phyloP scores from a whole-genome alignment of 495 filamentous ascomycete species.

The Penicillium robsamsonii region DNA sequence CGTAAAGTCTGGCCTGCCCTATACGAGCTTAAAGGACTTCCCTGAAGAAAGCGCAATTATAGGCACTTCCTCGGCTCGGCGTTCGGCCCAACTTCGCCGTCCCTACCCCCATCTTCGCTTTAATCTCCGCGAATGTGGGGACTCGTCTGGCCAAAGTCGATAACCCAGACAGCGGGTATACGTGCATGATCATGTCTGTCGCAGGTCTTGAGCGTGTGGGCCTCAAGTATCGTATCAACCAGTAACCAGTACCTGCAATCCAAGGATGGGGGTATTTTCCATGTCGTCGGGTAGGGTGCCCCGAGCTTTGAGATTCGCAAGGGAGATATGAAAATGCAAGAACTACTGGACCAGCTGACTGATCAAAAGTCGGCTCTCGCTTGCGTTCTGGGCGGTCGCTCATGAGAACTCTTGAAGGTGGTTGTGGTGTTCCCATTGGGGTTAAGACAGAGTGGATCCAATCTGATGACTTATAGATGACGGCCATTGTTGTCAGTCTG shows the following conservation, averaged over 20 bases:
- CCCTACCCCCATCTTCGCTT: conserved; percentile 65
- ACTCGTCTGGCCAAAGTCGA: conserved; percentile 78
- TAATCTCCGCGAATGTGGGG: conserved; percentile 76
- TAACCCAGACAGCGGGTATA: conserved; percentile 56
- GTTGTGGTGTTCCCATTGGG: conserved; percentile 82
- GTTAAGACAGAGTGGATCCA: conserved; percentile 46
- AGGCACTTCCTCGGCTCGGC: conserved; percentile 74
- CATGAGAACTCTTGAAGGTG: conserved; percentile 77
- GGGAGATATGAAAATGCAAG: conserved; percentile 53
- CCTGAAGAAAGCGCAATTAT: conserved; percentile 69
- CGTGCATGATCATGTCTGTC: conserved; percentile 71
- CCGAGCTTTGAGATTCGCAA: conserved; percentile 71
- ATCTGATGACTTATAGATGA: conserved; percentile 10
- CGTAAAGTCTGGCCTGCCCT: conserved; percentile 33
- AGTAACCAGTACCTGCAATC: conserved; percentile 63
- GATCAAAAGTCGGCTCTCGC: conserved; percentile 54
- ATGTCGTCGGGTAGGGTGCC: conserved; percentile 84
- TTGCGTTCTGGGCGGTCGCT: conserved; percentile 66
- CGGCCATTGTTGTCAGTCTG: conserved; percentile 21
- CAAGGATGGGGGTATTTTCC: conserved; percentile 62
- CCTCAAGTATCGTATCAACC: conserved; percentile 60
- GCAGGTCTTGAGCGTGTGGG: conserved; percentile 68
- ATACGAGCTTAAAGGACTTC: conserved; percentile 58
- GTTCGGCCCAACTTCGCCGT: conserved; percentile 70
- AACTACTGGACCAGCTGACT: conserved; percentile 51